Evolutionary conservation across 2,329 filamentous ascomycete genomes (phyloP), one percentile per base, ranked within the genome.

Genomic region (Ascochyta rabiei): DNA sequence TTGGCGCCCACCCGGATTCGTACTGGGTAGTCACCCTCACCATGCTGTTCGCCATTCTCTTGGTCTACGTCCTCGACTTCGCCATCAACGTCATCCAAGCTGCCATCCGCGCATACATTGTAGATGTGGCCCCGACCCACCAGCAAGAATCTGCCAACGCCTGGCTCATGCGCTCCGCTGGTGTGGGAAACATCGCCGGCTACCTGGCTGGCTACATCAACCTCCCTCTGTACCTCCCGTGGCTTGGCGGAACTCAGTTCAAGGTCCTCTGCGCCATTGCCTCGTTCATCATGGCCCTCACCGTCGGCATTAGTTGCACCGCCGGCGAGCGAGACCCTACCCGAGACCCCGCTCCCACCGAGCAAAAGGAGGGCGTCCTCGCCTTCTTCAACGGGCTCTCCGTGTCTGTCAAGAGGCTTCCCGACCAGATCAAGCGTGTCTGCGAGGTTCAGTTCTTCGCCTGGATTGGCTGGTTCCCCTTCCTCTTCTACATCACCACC

Each of bases 31-130:
- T 85, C 67, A 82, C 81, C 3, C 79, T 81, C 37, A 84, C 89
- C 42, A 93, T 96, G 62, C 79, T 91, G 28, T 82, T 91, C 53
- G 93, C 93, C 7, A 91, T 96, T 6, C 71, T 92, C 26, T 89
- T 92, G 78, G 89, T 98, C 66, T 98, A 96, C 75, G 81, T 95
- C 44, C 83, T 98, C 45, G 93, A 98, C 74, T 95, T 98, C 74
- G 87, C 93, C 67, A 95, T 98, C 79, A 98, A 98, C 76, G 95
- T 93, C 52, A 88, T 98, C 30, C 93, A 98, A 83, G 93, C 95
- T 43, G 90, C 87, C 4, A 90, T 97, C 68, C 85, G 93, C 61
- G 91, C 93, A 21, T 96, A 96, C 72, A 96, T 98, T 49, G 90
- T 97, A 21, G 93, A 98, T 71, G 93, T 92, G 68, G 90, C 91